Base-by-base conservation (phyloP, 2,329 filamentous ascomycete genomes). In the Cryoendolithus antarcticus region DNA sequence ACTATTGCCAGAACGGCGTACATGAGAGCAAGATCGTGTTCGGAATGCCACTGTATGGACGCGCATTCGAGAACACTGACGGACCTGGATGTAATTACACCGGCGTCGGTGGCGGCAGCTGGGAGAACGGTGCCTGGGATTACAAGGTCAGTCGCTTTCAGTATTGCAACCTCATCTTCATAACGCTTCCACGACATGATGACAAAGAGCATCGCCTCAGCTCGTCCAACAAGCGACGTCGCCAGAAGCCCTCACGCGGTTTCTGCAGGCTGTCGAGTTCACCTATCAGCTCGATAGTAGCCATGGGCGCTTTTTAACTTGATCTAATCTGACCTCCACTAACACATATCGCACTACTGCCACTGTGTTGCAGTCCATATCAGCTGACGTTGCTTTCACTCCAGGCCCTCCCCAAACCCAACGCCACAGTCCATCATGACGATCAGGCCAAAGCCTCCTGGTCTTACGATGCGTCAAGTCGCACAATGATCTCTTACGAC, bases 21-120 rank as follows among this genome's bases (percentile, higher is more conserved):
- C 55, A 70, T 0, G 57, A 77, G 0, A 56, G 68, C 44, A 95
- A 94, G 63, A 75, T 96, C 39, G 82, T 94, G 3, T 61, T 95
- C 9, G 88, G 89, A 2, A 89, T 95, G 82, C 88, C 89, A 2
- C 66, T 96, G 9, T 96, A 95, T 57, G 89, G 89, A 1, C 82
- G 86, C 29, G 77, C 84, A 0, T 96, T 95, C 58, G 70, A 77
- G 49, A 74, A 77, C 47, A 95, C 89, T 0, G 71, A 80, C 19
- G 88, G 86, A 0, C 72, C 76, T 0, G 89, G 89, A 1, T 60
- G 67, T 27, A 63, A 74, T 0, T 95, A 72, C 62, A 72, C 60
- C 35, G 86, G 86, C 5, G 69, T 84, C 6, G 88, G 86, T 1
- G 69, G 78, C 39, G 89, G 86, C 0, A 82, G 73, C 40, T 95